Evolutionary conservation across 768 basidiomycete genomes (phyloP).

Genomic region (Fistulinella prunicolor): DNA sequence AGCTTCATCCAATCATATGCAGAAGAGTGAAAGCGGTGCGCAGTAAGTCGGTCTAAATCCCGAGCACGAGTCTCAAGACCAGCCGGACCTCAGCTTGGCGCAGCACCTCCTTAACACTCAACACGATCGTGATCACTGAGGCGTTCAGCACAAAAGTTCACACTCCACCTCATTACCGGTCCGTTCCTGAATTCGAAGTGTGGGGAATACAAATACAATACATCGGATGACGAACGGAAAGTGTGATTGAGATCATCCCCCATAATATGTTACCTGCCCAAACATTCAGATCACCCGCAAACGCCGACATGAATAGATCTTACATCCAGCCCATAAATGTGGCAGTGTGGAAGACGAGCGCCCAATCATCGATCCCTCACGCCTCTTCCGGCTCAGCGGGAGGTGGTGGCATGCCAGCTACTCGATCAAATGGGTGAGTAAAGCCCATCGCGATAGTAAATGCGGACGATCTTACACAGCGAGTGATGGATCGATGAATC

Average conservation of each 20-base stretch:
- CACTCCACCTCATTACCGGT: neutral
- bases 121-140: too few species aligned
- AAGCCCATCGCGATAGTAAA: neutral
- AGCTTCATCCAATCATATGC: too few species aligned
- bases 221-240: neutral
- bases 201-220: slow-evolving; percentile 1
- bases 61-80: too few species aligned
- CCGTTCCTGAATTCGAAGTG: neutral
- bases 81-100: too few species aligned
- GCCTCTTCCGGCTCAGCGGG: neutral
- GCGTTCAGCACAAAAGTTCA: too few species aligned
- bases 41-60: too few species aligned
- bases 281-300: neutral
- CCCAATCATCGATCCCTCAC: neutral
- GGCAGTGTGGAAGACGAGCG: neutral
- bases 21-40: too few species aligned
- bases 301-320: neutral
- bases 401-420: slow-evolving; percentile 1
- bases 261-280: neutral
- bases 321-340: too few species aligned
- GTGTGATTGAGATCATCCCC: neutral
- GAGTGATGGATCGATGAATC: slow-evolving; percentile 26
- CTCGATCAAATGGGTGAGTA: neutral
- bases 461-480: slow-evolving; percentile 14
- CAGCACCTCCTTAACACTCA: too few species aligned